Base-by-base conservation (phyloP, 192 early-diverging fungal genomes). In the Coemansia sp. region DNA sequence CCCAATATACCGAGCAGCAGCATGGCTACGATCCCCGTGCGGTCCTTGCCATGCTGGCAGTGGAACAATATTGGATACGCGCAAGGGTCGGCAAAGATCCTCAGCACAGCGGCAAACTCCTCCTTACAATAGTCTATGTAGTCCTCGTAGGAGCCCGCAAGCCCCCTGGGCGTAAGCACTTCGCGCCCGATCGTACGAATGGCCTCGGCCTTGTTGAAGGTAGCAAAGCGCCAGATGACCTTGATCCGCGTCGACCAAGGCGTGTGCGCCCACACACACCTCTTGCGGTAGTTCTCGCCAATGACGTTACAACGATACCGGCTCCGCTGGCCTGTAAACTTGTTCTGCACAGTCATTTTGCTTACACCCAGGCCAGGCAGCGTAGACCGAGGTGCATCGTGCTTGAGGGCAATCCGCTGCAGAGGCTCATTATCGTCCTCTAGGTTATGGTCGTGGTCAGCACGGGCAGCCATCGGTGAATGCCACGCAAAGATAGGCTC, bases 21-120 rank as follows among this genome's bases (percentile, higher is more conserved):
- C 58, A 81, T 82, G 46, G 81, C 74, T 39, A 86, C 63, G 61
- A 88, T 76, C 36, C 85, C 87, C 5, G 87, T 88, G 56, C 87
- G 75, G 59, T 88, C 87, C 60, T 88, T 88, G 48, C 87, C 87
- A 39, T 85, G 83, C 48, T 83, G 78, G 71, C 87, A 88, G 53
- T 88, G 87, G n/a, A 88, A 80, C 36, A 84, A 68, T 9, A 88
- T 78, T 8, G 87, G 87, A 50, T 82, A 84, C 27, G 82, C 77
- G 29, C 62, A 43, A n/a, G 70, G 67, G 52, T 83, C 80, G 9
- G 80, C 70, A 68, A 85, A 83, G 8, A 83, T 63, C 18, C 72
- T 70, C 64, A 87, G 34, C 7, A 78, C 81, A 10, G 75, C 62
- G 1, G 68, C 72, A 55, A 84, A 82, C 64, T 83, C 81, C 3